These are phyloP conservation scores for Nannochloropsis gaditana DNA, from an alignment of 108 stramenopile species.

Conservation along the genomic window DNA sequence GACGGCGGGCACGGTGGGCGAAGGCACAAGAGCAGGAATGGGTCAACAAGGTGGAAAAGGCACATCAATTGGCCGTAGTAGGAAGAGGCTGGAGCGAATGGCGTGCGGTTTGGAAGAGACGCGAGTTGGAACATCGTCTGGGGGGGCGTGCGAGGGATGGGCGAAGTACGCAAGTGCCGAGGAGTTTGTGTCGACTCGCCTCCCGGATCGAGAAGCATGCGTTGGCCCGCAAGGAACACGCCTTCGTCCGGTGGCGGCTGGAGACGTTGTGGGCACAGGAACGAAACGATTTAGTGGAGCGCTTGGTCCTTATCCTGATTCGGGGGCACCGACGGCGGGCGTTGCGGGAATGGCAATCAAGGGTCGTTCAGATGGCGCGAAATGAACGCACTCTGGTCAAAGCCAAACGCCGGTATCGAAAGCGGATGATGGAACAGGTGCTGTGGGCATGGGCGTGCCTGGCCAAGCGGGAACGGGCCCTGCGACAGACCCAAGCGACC, in stretches of 20 bases:
- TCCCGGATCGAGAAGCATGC: not conserved
- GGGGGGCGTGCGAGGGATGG: not conserved
- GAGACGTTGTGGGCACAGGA: slow-evolving; percentile 8
- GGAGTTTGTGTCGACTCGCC: not conserved
- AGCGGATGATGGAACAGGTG: not conserved
- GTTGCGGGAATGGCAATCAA: not conserved
- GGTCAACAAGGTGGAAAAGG: not conserved
- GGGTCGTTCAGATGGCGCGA: not conserved
- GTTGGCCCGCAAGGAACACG: not conserved
- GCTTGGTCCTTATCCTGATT: not conserved
- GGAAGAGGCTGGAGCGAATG: not conserved
- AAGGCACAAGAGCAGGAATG: not conserved
- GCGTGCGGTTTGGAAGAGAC: not conserved
- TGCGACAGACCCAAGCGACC: not conserved
- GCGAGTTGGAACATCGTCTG: not conserved
- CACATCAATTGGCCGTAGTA: not conserved
- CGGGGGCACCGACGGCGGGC: not conserved
- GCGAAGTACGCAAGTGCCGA: not conserved
- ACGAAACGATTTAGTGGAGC: not conserved
- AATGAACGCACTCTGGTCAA: not conserved
- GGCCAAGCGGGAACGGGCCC: not conserved
- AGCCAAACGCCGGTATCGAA: not conserved
- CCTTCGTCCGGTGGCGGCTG: not conserved
- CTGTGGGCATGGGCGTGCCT: not conserved
- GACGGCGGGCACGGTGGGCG: not conserved